Percentiles rank a stretch among this genome's conserved stretches.
phyloP scores from a whole-genome alignment of 2,329 filamentous ascomycete species.

The Fusarium sp. region DNA sequence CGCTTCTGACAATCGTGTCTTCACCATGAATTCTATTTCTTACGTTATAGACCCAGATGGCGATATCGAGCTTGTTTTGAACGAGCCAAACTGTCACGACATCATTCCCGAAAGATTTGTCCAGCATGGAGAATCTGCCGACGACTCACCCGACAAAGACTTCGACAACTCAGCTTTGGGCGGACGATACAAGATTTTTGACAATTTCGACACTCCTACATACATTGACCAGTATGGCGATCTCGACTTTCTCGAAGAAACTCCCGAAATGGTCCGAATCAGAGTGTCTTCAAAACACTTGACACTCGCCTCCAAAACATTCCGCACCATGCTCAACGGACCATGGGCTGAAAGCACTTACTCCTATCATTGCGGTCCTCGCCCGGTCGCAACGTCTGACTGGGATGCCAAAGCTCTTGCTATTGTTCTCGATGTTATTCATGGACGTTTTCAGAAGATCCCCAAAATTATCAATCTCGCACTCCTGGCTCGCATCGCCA shows the following conservation, averaged over 20 bases:
- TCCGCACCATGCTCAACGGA: background rate
- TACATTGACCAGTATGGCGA: fast-evolving
- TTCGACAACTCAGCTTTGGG: too few relatives aligned
- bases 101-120: too few relatives aligned
- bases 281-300: background rate
- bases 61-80: background rate
- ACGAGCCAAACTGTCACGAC: too few relatives aligned
- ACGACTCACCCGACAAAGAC: too few relatives aligned
- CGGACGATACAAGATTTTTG: background rate
- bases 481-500: conserved; percentile 2
- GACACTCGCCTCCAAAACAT: fast-evolving
- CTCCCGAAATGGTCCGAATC: fast-evolving
- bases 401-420: background rate
- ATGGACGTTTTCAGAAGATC: background rate
- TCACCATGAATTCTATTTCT: background rate
- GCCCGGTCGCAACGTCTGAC: background rate
- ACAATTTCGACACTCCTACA: fast-evolving
- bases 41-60: background rate
- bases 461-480: background rate
- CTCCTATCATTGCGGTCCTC: background rate
- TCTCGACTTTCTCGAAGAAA: too few relatives aligned
- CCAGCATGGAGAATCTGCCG: background rate
- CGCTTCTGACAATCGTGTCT: fast-evolving
- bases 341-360: background rate
- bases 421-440: background rate